A percentile compares a stretch with the other conserved stretches of the same genome.
Conservation (phyloP, 2,329 filamentous ascomycete genomes). For the Penicillium sp. region DNA sequence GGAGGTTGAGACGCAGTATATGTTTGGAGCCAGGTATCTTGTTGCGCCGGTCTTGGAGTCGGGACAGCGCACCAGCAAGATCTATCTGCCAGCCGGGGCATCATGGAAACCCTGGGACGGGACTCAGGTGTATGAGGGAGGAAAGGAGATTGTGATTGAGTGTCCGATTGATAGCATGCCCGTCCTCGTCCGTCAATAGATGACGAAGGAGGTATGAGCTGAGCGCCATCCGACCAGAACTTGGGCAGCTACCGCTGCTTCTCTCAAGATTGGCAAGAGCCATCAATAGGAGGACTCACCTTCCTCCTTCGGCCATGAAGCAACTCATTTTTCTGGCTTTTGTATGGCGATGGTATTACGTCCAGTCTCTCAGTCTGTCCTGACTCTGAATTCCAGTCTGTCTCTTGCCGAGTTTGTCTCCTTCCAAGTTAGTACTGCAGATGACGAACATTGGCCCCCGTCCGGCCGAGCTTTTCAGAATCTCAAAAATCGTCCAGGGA, state of each 20-base stretch:
- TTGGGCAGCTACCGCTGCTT: no score
- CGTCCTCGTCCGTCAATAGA: conserved; percentile 41
- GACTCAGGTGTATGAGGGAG: conserved; percentile 40
- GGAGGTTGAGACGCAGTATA: conserved; percentile 63
- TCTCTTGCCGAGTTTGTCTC: neutral
- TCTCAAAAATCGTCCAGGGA: neutral
- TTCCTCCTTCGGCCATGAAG: neutral
- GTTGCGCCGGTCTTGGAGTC: conserved; percentile 59
- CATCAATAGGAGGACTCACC: neutral
- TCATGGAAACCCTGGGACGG: conserved; percentile 48
- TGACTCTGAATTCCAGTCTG: neutral
- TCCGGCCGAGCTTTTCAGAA: neutral
- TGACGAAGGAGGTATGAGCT: neutral
- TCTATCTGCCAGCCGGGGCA: conserved; percentile 56
- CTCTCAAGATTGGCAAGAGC: no score
- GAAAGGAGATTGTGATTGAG: conserved; percentile 42
- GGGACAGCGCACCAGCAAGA: conserved; percentile 46
- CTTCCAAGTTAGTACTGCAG: conserved; percentile 4
- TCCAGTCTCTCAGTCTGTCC: neutral
- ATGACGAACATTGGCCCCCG: neutral
- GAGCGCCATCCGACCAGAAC: no score
- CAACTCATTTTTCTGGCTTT: neutral
- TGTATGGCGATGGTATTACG: neutral
- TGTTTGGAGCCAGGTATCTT: conserved; percentile 64
- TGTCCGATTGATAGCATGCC: conserved; percentile 53